Percentiles rank a stretch among this genome's conserved stretches.
Conservation (phyloP, 176 grass and related monocot species). For the Cenchrus fungigraminus region DNA sequence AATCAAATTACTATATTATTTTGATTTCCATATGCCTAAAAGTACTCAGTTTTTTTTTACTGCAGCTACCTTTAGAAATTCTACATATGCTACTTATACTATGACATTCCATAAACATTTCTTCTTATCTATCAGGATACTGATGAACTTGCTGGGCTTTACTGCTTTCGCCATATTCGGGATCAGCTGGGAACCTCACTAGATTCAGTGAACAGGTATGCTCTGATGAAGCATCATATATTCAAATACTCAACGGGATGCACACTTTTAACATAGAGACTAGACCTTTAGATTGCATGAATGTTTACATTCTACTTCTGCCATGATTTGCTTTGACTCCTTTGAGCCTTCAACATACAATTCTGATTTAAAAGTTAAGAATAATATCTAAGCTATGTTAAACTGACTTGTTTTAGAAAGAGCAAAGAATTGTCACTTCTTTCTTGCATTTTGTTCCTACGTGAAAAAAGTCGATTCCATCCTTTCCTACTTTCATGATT, state of each 20-base stretch:
- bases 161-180: slow-evolving; percentile 97
- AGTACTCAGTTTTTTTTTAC: neutral
- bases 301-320: neutral
- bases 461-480: neutral
- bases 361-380: neutral
- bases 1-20: slow-evolving; percentile 2
- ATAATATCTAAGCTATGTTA: neutral
- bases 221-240: slow-evolving; percentile 18
- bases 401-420: neutral
- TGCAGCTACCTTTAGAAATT: neutral
- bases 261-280: slow-evolving; percentile 13
- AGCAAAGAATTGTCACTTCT: slow-evolving; percentile 13
- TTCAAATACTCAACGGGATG: slow-evolving; percentile 3
- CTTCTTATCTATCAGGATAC: slow-evolving; percentile 71
- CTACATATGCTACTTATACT: slow-evolving; percentile 28
- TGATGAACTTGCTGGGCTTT: slow-evolving; percentile 90
- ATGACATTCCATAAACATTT: slow-evolving; percentile 26
- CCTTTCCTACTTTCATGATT: neutral
- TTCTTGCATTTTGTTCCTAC: neutral
- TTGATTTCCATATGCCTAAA: slow-evolving; percentile 15
- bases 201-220: slow-evolving; percentile 92
- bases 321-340: neutral
- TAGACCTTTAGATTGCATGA: slow-evolving; percentile 15
- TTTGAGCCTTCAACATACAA: neutral
- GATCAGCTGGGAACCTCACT: slow-evolving; percentile 83